These are phyloP conservation scores for Diaporthe helianthi DNA, from an alignment of 2,329 filamentous ascomycete genomes.

Conservation along the genomic window DNA sequence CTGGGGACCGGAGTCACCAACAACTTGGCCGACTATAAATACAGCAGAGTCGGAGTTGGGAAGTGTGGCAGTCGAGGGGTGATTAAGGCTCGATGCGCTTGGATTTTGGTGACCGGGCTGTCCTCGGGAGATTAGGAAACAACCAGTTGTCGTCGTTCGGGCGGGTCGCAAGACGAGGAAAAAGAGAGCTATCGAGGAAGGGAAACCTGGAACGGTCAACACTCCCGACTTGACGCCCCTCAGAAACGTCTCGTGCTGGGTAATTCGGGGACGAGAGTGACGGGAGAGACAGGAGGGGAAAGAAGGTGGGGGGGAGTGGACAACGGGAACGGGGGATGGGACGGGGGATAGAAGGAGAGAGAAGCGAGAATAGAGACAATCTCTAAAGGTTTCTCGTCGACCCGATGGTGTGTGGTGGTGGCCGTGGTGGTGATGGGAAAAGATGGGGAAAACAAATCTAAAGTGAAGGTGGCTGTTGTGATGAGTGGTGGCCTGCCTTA, in stretches of 20 bases:
- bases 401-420: slow-evolving; percentile 26
- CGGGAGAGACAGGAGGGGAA: neutral
- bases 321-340: neutral
- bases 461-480: slow-evolving; percentile 1
- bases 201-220: slow-evolving; percentile 34
- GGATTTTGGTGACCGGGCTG: neutral
- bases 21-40: neutral
- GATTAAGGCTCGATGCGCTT: neutral
- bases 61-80: slow-evolving; percentile 2
- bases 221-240: slow-evolving; percentile 28
- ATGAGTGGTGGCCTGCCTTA: neutral
- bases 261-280: neutral
- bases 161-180: slow-evolving; percentile 8
- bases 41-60: neutral
- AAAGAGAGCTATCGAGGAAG: slow-evolving; percentile 14
- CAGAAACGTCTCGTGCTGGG: neutral
- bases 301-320: slow-evolving; percentile 14
- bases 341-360: slow-evolving; percentile 17
- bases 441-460: slow-evolving; percentile 10
- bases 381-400: slow-evolving; percentile 31
- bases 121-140: neutral
- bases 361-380: slow-evolving; percentile 27
- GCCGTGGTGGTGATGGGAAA: slow-evolving; percentile 1
- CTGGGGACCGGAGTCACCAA: neutral
- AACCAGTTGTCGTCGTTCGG: slow-evolving; percentile 1